Evolutionary conservation across 2,329 filamentous ascomycete genomes (phyloP).

Genomic region (Aspergillus sp.): DNA sequence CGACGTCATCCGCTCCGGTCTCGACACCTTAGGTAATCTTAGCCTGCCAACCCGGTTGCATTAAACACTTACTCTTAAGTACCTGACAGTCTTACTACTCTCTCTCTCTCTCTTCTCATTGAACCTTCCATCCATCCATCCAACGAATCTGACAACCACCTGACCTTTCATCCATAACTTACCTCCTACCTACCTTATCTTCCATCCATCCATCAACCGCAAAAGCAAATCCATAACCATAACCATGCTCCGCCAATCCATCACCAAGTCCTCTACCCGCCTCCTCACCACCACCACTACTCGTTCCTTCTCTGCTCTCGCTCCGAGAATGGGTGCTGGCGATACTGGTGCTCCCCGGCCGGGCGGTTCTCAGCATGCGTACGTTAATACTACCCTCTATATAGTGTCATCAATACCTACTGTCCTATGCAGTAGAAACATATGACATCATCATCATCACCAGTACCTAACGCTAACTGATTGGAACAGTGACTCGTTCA

Average conservation of each 20-base stretch:
- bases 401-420: not conserved
- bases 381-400: conserved; percentile 23
- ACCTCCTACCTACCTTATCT: not conserved
- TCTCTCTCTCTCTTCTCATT: not conserved
- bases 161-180: not conserved
- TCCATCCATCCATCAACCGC: not conserved
- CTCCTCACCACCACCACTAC: conserved; percentile 42
- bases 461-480: conserved; percentile 8
- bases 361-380: conserved; percentile 42
- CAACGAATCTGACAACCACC: not conserved
- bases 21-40: conserved; percentile 4
- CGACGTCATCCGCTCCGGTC: conserved; percentile 1
- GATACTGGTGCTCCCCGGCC: conserved; percentile 61
- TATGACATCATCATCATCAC: conserved; percentile 23
- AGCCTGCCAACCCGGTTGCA: not conserved
- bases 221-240: conserved; percentile 5
- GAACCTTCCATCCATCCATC: not conserved
- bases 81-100: not conserved
- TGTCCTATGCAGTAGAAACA: not conserved
- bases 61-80: not conserved
- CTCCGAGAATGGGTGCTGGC: conserved; percentile 66
- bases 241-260: conserved; percentile 67
- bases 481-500: conserved; percentile 77
- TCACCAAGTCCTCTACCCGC: conserved; percentile 59
- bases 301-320: conserved; percentile 65